Conservation (phyloP, 768 basidiomycete species). For the Tulasnella sp. region DNA sequence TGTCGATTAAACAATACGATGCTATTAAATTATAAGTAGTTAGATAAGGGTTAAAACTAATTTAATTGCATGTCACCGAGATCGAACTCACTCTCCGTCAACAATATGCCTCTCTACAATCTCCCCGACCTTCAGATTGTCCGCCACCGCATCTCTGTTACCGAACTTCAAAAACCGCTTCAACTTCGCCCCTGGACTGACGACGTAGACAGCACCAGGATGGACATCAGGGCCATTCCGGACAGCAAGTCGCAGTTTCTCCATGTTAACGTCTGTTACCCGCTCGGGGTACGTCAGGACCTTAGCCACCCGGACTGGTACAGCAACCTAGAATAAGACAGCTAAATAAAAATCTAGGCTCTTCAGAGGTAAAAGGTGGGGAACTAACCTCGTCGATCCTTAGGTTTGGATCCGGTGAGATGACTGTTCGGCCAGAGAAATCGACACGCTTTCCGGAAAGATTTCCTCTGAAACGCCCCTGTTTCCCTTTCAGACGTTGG, state of each 20-base stretch:
- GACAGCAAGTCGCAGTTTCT: conserved; percentile 59
- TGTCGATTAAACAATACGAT: conserved; percentile 98
- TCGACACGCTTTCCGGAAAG: conserved; percentile 98
- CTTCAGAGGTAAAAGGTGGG: not conserved
- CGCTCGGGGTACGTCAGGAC: conserved; percentile 93
- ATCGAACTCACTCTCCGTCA: conserved; percentile 63
- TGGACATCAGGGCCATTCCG: conserved; percentile 83
- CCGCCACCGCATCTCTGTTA: conserved; percentile 57
- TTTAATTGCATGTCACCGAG: no score
- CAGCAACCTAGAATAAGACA: conserved; percentile 46
- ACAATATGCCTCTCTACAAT: conserved; percentile 89
- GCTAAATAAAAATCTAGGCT: not conserved
- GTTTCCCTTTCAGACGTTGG: conserved; percentile 96
- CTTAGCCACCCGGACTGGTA: conserved; percentile 91
- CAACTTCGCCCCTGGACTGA: conserved; percentile 58
- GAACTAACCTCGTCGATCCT: conserved; percentile 77
- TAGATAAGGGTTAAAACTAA: no score
- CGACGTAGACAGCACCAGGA: conserved; percentile 93
- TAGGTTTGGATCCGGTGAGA: conserved; percentile 97
- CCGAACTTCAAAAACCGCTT: conserved; percentile 90
- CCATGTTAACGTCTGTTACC: conserved; percentile 85
- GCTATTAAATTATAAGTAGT: conserved; percentile 27
- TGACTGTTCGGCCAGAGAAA: conserved; percentile 96
- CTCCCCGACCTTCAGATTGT: conserved; percentile 75
- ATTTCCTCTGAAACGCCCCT: conserved; percentile 97